These are phyloP conservation scores for Prunus yedoensis DNA, from an alignment of 331 rosid species.

Conservation along the genomic window DNA sequence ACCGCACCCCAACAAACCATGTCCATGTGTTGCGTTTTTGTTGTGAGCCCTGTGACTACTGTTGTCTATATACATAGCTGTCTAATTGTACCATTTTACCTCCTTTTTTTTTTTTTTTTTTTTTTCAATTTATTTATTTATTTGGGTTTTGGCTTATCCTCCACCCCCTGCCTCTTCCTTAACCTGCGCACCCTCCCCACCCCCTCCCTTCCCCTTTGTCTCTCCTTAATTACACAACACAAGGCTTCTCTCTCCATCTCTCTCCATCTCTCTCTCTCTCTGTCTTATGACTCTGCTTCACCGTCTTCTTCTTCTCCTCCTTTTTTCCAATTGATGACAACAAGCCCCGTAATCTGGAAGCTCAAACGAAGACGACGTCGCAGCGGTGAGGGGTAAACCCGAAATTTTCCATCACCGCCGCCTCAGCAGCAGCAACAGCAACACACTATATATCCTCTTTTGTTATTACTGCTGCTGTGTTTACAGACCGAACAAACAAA, in stretches of 20 bases:
- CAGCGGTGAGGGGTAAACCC: slow-evolving; percentile 52
- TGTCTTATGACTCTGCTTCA: neutral
- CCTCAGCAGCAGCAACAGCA: neutral
- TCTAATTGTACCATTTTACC: neutral
- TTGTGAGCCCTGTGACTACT: neutral
- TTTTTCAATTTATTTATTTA: neutral
- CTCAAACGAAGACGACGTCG: slow-evolving; percentile 53
- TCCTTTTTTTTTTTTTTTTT: neutral
- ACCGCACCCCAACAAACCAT: too few species aligned
- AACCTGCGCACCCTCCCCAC: slow-evolving; percentile 14
- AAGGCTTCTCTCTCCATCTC: too few species aligned
- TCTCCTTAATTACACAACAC: neutral
- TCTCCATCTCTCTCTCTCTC: too few species aligned
- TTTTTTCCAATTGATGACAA: slow-evolving; percentile 50
- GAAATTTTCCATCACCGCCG: neutral
- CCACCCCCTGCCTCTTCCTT: neutral
- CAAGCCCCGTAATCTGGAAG: slow-evolving; percentile 43
- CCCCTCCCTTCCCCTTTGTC: neutral
- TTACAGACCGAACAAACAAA: too few species aligned
- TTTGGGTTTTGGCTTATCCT: neutral
- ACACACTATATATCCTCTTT: too few species aligned
- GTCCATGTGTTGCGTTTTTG: too few species aligned
- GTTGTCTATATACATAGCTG: neutral
- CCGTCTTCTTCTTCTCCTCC: neutral
- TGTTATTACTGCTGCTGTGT: too few species aligned